A percentile compares a stretch with the other conserved stretches of the same genome.
These are phyloP conservation scores for Symmetrospora coprosmae DNA, from an alignment of 768 basidiomycete species.

Conservation along the genomic window DNA sequence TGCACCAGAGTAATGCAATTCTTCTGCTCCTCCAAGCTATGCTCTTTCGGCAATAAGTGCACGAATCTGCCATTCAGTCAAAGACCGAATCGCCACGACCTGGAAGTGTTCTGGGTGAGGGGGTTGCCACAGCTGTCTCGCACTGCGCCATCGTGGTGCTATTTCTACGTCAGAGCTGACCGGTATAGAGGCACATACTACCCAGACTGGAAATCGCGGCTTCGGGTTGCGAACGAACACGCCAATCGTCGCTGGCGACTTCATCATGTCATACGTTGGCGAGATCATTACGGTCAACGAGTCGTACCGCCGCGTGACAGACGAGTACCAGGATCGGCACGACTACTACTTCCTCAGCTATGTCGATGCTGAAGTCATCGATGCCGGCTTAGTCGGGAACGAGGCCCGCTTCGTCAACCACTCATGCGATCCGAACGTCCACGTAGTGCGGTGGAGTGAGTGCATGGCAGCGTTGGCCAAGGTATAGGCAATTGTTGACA, in stretches of 20 bases:
- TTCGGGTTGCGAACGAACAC: constrained; percentile 35
- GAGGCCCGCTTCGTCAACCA: constrained; percentile 40
- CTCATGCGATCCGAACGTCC: constrained; percentile 38
- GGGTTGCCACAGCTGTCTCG: background rate
- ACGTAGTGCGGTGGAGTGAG: constrained; percentile 37
- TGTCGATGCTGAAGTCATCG: constrained; percentile 39
- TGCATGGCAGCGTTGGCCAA: too few relatives aligned
- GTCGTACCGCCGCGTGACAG: constrained; percentile 20
- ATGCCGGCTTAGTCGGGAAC: constrained; percentile 39
- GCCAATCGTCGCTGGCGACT: constrained; percentile 35
- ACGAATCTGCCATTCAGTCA: constrained; percentile 35
- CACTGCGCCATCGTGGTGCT: too few relatives aligned
- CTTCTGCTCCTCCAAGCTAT: constrained; percentile 37
- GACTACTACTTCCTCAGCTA: constrained; percentile 40
- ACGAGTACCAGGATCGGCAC: constrained; percentile 22
- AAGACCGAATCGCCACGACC: constrained; percentile 20
- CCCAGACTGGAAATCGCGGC: constrained; percentile 38
- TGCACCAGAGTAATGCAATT: constrained; percentile 36
- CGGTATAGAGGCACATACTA: too few relatives aligned
- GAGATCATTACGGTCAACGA: constrained; percentile 35
- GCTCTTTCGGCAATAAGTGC: constrained; percentile 36
- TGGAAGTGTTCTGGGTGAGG: constrained; percentile 37
- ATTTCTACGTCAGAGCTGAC: background rate
- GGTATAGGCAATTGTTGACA: too few relatives aligned
- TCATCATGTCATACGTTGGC: constrained; percentile 37